Conservation (phyloP, 1,284 basidiomycete genomes). For the Coriolopsis trogii region DNA sequence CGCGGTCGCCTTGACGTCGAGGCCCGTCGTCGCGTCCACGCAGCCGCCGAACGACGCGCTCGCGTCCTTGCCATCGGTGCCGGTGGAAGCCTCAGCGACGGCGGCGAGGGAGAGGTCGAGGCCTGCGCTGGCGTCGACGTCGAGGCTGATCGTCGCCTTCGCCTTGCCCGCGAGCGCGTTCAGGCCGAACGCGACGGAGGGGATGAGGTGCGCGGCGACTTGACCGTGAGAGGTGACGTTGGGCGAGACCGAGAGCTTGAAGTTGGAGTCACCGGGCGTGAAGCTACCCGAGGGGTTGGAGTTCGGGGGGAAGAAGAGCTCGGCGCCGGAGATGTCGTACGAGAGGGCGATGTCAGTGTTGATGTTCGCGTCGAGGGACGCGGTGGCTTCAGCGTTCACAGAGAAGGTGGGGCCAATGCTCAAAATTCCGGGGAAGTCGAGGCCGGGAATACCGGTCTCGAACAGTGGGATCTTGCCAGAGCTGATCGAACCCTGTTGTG, state of each 20-base stretch:
- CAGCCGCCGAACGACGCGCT: slow-evolving; percentile 26
- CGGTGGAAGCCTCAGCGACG: slow-evolving; percentile 1
- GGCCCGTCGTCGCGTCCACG: slow-evolving; percentile 30
- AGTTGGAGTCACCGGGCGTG: slow-evolving; percentile 32
- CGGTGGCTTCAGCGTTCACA: slow-evolving; percentile 19
- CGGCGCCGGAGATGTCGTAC: slow-evolving; percentile 36
- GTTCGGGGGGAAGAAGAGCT: slow-evolving; percentile 47
- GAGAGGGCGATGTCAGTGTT: slow-evolving; percentile 19
- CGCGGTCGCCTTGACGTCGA: slow-evolving; percentile 31
- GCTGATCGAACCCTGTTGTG: slow-evolving; percentile 37
- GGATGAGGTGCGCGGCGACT: slow-evolving; percentile 52
- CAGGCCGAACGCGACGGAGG: slow-evolving; percentile 48
- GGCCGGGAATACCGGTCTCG: slow-evolving; percentile 40
- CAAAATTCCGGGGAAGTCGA: slow-evolving; percentile 43
- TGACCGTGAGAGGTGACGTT: slow-evolving; percentile 42
- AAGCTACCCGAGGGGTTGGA: slow-evolving; percentile 9
- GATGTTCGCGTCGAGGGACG: slow-evolving; percentile 22
- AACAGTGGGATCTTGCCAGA: slow-evolving; percentile 39
- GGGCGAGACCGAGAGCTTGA: slow-evolving; percentile 45
- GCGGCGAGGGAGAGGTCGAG: slow-evolving; percentile 40
- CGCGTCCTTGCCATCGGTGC: slow-evolving; percentile 9
- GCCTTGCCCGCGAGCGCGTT: slow-evolving; percentile 40
- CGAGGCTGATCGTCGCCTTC: slow-evolving; percentile 44
- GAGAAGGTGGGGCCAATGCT: slow-evolving; percentile 37
- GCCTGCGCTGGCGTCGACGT: slow-evolving; percentile 44